phyloP scores from a whole-genome alignment of 2,329 filamentous ascomycete genomes.

The Colletotrichum higginsianum region DNA sequence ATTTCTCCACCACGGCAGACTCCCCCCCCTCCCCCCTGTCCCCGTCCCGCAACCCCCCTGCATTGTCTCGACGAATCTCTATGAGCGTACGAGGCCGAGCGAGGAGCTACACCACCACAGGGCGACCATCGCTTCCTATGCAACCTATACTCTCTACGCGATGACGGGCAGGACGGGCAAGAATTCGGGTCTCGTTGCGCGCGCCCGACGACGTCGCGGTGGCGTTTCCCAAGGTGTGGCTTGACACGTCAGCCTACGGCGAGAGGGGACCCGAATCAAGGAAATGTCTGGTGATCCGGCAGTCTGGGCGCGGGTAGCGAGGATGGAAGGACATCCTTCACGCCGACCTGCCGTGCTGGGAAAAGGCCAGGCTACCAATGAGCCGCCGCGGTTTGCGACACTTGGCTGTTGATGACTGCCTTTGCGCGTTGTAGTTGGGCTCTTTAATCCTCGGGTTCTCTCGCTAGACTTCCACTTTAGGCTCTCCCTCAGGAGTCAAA shows the following conservation, averaged over 20 bases:
- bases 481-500: no score
- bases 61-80: slow-evolving; percentile 4
- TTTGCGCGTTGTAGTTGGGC: no score
- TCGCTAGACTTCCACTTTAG: no score
- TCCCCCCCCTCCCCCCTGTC: not conserved
- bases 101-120: not conserved
- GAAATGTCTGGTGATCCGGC: slow-evolving; percentile 26
- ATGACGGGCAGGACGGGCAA: not conserved
- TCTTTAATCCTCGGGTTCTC: no score
- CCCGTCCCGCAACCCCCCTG: slow-evolving; percentile 14
- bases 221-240: slow-evolving; percentile 17
- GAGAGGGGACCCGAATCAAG: slow-evolving; percentile 3
- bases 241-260: slow-evolving; percentile 11
- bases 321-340: no score
- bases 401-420: not conserved
- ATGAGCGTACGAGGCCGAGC: not conserved
- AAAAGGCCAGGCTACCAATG: not conserved
- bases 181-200: not conserved
- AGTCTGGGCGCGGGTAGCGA: slow-evolving; percentile 24
- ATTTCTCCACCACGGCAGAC: slow-evolving; percentile 18
- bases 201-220: not conserved
- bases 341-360: not conserved
- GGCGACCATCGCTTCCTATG: slow-evolving; percentile 1
- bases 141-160: no score
- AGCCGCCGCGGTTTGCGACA: not conserved